A percentile compares a stretch with the other conserved stretches of the same genome.
Evolutionary conservation across 176 grass and related monocot genomes (phyloP).

Genomic region (Miscanthus lutarioriparius): DNA sequence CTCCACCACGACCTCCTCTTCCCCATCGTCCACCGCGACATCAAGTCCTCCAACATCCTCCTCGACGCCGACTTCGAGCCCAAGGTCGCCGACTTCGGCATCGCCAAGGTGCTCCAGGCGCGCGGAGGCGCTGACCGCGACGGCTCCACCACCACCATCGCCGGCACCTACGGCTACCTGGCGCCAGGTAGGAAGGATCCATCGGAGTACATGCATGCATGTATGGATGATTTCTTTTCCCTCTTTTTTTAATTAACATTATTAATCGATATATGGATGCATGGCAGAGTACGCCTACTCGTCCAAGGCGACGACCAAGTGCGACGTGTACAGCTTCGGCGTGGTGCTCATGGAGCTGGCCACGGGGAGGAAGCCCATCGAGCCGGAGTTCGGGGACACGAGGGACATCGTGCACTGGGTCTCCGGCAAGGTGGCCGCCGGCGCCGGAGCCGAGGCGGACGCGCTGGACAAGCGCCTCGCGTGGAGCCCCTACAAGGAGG

Average conservation of each 20-base stretch:
- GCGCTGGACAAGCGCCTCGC: slow-evolving; percentile 65
- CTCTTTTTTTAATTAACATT: too few relatives aligned
- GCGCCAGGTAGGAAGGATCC: slow-evolving; percentile 50
- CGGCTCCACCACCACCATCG: slow-evolving; percentile 69
- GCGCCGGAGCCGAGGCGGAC: slow-evolving; percentile 41
- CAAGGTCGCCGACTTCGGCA: slow-evolving; percentile 96
- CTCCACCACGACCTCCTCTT: slow-evolving; percentile 83
- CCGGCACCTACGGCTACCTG: slow-evolving; percentile 87
- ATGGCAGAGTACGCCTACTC: slow-evolving; percentile 88
- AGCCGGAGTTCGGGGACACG: slow-evolving; percentile 88
- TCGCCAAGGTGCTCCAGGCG: slow-evolving; percentile 78
- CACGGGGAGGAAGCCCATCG: slow-evolving; percentile 89
- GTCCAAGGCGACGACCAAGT: slow-evolving; percentile 81
- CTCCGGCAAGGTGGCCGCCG: slow-evolving; percentile 61
- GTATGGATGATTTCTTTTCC: not conserved
- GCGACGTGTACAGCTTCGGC: slow-evolving; percentile 88
- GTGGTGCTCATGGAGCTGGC: slow-evolving; percentile 86
- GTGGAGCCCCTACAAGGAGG: slow-evolving; percentile 81
- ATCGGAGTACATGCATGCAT: not conserved
- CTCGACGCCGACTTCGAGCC: slow-evolving; percentile 89
- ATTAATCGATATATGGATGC: too few relatives aligned
- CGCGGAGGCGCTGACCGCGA: slow-evolving; percentile 19
- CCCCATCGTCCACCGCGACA: slow-evolving; percentile 89
- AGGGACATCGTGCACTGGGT: slow-evolving; percentile 87
- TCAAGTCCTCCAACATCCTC: slow-evolving; percentile 95